Conservation (phyloP, 441 rosid species). For the Mallotus japonicus region DNA sequence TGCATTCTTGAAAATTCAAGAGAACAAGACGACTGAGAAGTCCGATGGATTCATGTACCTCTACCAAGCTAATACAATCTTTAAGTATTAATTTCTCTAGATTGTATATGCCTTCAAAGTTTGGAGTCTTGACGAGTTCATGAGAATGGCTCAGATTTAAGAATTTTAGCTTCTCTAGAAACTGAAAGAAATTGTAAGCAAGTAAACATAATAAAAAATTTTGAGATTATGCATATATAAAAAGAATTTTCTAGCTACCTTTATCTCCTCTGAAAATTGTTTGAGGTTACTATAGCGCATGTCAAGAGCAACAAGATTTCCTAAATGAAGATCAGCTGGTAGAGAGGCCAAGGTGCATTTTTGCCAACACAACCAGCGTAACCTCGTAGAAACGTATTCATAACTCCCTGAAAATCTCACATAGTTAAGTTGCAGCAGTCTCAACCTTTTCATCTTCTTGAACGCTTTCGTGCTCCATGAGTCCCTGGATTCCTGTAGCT, state of each 20-base stretch:
- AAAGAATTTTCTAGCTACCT: slow-evolving; percentile 16
- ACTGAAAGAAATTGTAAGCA: slow-evolving; percentile 22
- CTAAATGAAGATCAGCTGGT: slow-evolving; percentile 13
- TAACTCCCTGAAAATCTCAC: slow-evolving; percentile 12
- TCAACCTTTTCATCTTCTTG: slow-evolving; percentile 18
- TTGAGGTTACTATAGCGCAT: slow-evolving; percentile 11
- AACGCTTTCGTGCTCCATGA: slow-evolving; percentile 9
- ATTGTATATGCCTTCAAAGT: slow-evolving; percentile 14
- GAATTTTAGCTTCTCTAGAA: slow-evolving; percentile 17
- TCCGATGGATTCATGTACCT: slow-evolving; percentile 5
- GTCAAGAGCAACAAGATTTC: slow-evolving; percentile 15
- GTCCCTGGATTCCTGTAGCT: neutral
- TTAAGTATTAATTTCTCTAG: slow-evolving; percentile 25
- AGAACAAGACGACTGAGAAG: neutral
- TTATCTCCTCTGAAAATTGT: slow-evolving; percentile 9
- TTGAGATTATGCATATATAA: no score
- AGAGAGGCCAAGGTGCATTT: slow-evolving; percentile 8
- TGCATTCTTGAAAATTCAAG: slow-evolving; percentile 16
- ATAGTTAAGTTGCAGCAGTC: slow-evolving; percentile 17
- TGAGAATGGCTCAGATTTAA: slow-evolving; percentile 26
- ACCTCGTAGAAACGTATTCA: slow-evolving; percentile 10
- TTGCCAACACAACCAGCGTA: slow-evolving; percentile 12
- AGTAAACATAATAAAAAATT: no score
- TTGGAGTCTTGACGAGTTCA: slow-evolving; percentile 19
- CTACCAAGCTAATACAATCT: slow-evolving; percentile 20